Percentiles rank a stretch among this genome's conserved stretches.
phyloP scores from a whole-genome alignment of 2,329 filamentous ascomycete genomes.

The Cordyceps javanica region DNA sequence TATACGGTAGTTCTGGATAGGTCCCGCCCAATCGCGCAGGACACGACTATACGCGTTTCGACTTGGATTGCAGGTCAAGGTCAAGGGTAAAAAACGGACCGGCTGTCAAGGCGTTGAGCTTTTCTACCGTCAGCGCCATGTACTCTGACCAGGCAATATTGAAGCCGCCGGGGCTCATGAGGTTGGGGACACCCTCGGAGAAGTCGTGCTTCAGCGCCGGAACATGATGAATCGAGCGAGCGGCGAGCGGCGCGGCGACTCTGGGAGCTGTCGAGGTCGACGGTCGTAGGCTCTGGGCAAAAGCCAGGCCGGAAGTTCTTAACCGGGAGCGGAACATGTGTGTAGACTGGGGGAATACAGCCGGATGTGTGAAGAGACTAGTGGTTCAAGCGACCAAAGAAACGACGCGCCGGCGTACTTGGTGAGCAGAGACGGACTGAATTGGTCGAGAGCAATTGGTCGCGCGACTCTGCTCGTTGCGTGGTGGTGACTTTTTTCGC shows the following conservation, averaged over 20 bases:
- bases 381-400: neutral
- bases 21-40: neutral
- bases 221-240: conserved; percentile 41
- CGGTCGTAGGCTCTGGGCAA: conserved; percentile 29
- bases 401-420: neutral
- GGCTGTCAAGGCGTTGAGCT: conserved; percentile 66
- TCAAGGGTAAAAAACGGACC: conserved; percentile 46
- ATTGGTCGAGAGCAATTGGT: neutral
- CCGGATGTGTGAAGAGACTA: neutral
- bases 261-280: conserved; percentile 31
- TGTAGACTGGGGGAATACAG: conserved; percentile 10
- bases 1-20: neutral
- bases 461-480: conserved; percentile 3
- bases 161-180: conserved; percentile 66
- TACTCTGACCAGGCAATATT: conserved; percentile 77
- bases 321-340: conserved; percentile 48
- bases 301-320: conserved; percentile 42
- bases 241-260: conserved; percentile 23
- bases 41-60: neutral
- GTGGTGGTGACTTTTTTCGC: conserved; percentile 6
- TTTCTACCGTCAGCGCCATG: conserved; percentile 65
- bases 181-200: conserved; percentile 54
- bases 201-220: conserved; percentile 42
- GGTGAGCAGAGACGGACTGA: neutral
- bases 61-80: neutral